Conservation (phyloP, 495 filamentous ascomycete species). For the Pyrenopolyporus hunteri region DNA sequence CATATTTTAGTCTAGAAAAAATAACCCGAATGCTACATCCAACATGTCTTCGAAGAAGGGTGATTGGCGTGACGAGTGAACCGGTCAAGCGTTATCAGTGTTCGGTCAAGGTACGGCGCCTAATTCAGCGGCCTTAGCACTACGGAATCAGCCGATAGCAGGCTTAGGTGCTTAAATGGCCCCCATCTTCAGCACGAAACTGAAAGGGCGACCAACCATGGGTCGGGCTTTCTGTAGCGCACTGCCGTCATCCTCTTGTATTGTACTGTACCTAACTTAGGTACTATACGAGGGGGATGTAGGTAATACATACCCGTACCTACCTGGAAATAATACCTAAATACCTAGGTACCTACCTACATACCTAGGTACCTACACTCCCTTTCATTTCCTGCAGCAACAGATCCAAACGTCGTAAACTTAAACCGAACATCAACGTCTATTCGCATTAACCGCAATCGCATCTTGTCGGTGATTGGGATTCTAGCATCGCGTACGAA, state of each 20-base stretch:
- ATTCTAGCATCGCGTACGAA: not conserved
- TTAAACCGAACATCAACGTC: slow-evolving; percentile 28
- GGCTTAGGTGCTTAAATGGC: not conserved
- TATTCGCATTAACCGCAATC: not conserved
- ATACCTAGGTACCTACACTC: not conserved
- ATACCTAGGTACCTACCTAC: slow-evolving; percentile 5
- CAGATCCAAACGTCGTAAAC: slow-evolving; percentile 10
- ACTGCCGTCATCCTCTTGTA: slow-evolving; percentile 10
- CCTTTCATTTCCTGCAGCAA: slow-evolving; percentile 7
- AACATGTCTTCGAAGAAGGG: not conserved
- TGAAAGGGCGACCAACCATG: too few relatives aligned
- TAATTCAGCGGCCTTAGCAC: slow-evolving; percentile 23
- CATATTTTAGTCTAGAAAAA: too few relatives aligned
- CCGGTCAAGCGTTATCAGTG: slow-evolving; percentile 22
- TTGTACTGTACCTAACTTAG: too few relatives aligned
- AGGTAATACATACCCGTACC: too few relatives aligned
- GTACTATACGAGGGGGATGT: too few relatives aligned
- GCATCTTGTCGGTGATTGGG: not conserved
- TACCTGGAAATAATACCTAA: not conserved
- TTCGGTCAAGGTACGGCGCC: not conserved
- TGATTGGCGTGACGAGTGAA: slow-evolving; percentile 26
- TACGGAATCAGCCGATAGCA: slow-evolving; percentile 15
- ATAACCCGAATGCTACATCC: not conserved
- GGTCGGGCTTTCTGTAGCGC: too few relatives aligned
- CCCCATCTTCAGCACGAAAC: slow-evolving; percentile 65